Conservation (phyloP, 1,139 yeast genomes). For the Geotrichum fermentans region DNA sequence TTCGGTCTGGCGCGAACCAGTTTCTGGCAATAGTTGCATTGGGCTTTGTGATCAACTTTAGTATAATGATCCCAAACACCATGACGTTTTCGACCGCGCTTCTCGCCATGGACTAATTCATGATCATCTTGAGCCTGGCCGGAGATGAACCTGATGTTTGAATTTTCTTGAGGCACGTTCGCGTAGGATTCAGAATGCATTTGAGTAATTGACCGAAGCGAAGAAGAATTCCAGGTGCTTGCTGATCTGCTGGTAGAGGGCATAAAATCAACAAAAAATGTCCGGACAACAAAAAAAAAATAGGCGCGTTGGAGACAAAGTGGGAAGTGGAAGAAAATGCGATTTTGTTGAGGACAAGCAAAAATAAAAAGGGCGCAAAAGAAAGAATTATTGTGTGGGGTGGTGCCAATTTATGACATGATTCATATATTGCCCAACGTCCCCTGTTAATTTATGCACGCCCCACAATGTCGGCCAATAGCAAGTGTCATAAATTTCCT, state of each 20-base stretch:
- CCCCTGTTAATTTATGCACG: too few species aligned
- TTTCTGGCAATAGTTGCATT: slow-evolving; percentile 11
- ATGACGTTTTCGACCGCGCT: slow-evolving; percentile 11
- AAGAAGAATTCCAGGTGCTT: too few species aligned
- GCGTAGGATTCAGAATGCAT: neutral
- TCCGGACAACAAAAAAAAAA: neutral
- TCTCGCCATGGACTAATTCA: neutral
- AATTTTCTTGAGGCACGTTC: neutral
- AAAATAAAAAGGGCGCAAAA: too few species aligned
- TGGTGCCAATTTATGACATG: neutral
- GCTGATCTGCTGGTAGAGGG: too few species aligned
- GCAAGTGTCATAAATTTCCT: too few species aligned
- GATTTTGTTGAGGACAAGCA: too few species aligned
- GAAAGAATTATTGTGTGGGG: too few species aligned
- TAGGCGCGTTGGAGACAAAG: too few species aligned
- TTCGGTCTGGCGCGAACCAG: slow-evolving; percentile 11
- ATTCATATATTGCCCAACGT: too few species aligned
- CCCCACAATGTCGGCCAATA: too few species aligned
- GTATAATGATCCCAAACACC: slow-evolving; percentile 11
- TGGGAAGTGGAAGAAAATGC: too few species aligned
- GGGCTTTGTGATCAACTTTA: slow-evolving; percentile 12
- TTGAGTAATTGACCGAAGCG: too few species aligned
- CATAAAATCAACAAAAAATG: neutral
- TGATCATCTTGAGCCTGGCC: neutral
- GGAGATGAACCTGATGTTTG: neutral